Conservation (phyloP, 164 flowering plant genomes). For the Echeveria elegans region DNA sequence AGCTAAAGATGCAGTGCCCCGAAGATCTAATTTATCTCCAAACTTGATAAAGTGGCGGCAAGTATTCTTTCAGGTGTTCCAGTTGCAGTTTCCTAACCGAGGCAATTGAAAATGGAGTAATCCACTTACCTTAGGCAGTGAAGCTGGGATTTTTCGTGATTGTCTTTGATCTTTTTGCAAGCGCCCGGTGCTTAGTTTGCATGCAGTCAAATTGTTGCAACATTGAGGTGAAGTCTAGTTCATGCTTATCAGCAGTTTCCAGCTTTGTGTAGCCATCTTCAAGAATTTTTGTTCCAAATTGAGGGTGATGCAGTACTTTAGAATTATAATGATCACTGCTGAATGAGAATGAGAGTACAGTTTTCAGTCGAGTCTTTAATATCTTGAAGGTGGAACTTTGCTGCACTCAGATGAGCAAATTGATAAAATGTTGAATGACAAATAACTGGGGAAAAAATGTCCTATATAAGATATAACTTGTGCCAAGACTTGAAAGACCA, state of each 20-base stretch:
- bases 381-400: conserved; percentile 95
- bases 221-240: conserved; percentile 52
- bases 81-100: not conserved
- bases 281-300: conserved; percentile 24
- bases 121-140: conserved; percentile 38
- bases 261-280: conserved; percentile 50
- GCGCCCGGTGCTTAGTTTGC: conserved; percentile 64
- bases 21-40: not conserved
- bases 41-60: not conserved
- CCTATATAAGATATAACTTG: too few species aligned
- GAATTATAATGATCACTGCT: conserved; percentile 42
- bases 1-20: not conserved
- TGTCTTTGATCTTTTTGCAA: conserved; percentile 37
- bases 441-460: not conserved
- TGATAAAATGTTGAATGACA: not conserved
- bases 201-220: conserved; percentile 69
- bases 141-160: conserved; percentile 26
- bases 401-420: conserved; percentile 32
- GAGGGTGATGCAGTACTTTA: conserved; percentile 16
- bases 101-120: not conserved
- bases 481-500: too few species aligned
- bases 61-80: not conserved
- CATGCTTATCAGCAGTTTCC: conserved; percentile 30
- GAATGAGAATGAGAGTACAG: conserved; percentile 67
- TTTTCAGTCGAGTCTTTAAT: conserved; percentile 63